These are phyloP conservation scores for Alloteropsis angusta DNA, from an alignment of 202 grass and related monocot genomes.

Conservation along the genomic window DNA sequence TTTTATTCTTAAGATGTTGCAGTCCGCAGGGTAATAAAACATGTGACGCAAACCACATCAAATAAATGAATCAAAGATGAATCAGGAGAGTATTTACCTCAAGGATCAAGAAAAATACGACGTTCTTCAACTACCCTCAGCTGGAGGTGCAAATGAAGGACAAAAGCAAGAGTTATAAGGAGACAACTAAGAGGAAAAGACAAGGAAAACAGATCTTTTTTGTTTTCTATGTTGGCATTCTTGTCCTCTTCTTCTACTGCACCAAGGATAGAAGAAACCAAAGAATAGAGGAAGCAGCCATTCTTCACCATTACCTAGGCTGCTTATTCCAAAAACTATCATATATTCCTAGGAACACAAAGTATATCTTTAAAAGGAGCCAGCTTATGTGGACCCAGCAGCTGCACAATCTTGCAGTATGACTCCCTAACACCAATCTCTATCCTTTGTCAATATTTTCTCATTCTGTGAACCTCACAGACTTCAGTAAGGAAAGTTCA, in stretches of 20 bases:
- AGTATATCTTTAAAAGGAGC: slow-evolving; percentile 15
- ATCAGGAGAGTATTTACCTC: slow-evolving; percentile 31
- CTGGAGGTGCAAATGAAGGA: slow-evolving; percentile 22
- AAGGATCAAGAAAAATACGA: slow-evolving; percentile 20
- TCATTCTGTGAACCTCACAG: background rate
- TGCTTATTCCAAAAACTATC: slow-evolving; percentile 18
- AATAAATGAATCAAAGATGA: slow-evolving; percentile 13
- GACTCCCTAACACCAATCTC: background rate
- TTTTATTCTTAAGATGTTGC: slow-evolving; percentile 10
- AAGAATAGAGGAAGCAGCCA: slow-evolving; percentile 28
- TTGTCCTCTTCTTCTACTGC: slow-evolving; percentile 35
- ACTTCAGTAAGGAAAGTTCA: background rate
- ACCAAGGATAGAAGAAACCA: slow-evolving; percentile 45
- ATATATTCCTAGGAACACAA: slow-evolving; percentile 37
- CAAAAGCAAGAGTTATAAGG: slow-evolving; percentile 36
- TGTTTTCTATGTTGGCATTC: slow-evolving; percentile 19
- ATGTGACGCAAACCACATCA: background rate
- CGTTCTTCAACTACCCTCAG: slow-evolving; percentile 22
- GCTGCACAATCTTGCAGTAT: background rate
- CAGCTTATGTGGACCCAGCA: slow-evolving; percentile 8
- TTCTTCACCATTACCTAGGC: slow-evolving; percentile 34
- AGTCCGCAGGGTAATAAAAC: slow-evolving; percentile 1
- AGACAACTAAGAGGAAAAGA: slow-evolving; percentile 28
- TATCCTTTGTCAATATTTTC: background rate
- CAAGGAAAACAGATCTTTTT: slow-evolving; percentile 11